Percentiles rank a stretch among this genome's conserved stretches.
phyloP scores from a whole-genome alignment of 2,329 filamentous ascomycete species.

The Sclerotinia subarctica region DNA sequence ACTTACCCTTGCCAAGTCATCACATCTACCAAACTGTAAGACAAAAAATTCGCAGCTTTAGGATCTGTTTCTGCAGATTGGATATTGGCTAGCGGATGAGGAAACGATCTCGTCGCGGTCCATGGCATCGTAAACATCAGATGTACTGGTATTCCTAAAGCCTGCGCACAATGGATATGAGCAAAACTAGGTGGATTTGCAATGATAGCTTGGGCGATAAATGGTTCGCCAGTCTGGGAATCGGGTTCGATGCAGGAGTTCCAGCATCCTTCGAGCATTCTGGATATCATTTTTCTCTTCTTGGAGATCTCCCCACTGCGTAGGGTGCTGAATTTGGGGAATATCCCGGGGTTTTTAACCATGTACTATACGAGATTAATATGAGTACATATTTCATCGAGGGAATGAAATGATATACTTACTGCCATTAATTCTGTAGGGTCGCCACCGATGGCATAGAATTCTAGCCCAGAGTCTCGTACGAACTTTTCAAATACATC shows the following conservation, averaged over 20 bases:
- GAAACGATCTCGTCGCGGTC: conserved; percentile 69
- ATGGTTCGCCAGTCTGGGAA: conserved; percentile 35
- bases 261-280: conserved; percentile 79
- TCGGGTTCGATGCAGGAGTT: conserved; percentile 67
- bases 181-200: conserved; percentile 76
- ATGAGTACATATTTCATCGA: not conserved
- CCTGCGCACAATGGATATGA: conserved; percentile 42
- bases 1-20: conserved; percentile 72
- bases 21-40: conserved; percentile 73
- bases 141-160: conserved; percentile 6
- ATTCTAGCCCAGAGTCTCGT: conserved; percentile 67
- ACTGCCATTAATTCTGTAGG: conserved; percentile 44
- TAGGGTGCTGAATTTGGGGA: conserved; percentile 73
- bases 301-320: conserved; percentile 71
- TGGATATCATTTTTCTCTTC: conserved; percentile 67
- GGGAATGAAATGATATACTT: not conserved
- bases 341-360: conserved; percentile 80
- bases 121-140: conserved; percentile 55
- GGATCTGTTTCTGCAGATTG: conserved; percentile 61
- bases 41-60: conserved; percentile 73
- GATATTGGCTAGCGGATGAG: conserved; percentile 72
- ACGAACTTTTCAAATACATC: conserved; percentile 73
- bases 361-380: not conserved
- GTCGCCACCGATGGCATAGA: conserved; percentile 75
- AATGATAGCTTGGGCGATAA: conserved; percentile 72